Evolutionary conservation across 352 stramenopile genomes (phyloP), one percentile per base, ranked within the genome.

Genomic region (Pythium plurisporium): DNA sequence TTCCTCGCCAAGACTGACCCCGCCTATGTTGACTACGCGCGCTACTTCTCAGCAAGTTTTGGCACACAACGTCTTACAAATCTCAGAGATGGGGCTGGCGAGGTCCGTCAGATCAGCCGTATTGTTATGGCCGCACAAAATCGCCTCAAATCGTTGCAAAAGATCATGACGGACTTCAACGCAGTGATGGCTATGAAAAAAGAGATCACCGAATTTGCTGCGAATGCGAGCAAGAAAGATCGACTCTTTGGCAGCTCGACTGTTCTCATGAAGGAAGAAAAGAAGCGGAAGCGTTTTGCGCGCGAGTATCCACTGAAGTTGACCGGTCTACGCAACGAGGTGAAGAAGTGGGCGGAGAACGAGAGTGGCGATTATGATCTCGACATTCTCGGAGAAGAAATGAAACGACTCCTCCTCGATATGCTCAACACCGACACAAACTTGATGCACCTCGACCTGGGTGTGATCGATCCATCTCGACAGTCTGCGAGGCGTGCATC

Each of bases 371-470:
- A 89, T 33, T 95, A 80, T 30, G 72, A 95, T 29, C 55, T 91
- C 42, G 73, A 71, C 19, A 67, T 95, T 20, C 68, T 95, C 5
- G 82, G 85, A 23, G 65, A 85, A 17, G 72, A 89, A 22, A 69
- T 95, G 44, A 89, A 92, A 55, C 77, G 72, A 1, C 55, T 91
- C 10, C 30, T 95, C 4, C 29, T 84, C 30, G 77, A 93, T 40
- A 93, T 89, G 81, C 79, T 94, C 71, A 88, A 90, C 49, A 86
- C 73, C 2, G 66, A 94, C 61, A 95, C 82, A 1, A 79, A 71
- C 8, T 69, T 95, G 9, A 92, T 95, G 80, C 86, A 95, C 44
- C 57, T 93, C 14, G 81, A 93, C 44, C 68, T 95, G 8, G 76
- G 70, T 0, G 55, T 86, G 5, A 41, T 85, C 0, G 70, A 83